Conservation (phyloP, 2,329 filamentous ascomycete genomes). For the Chaetomiaceae sp. region DNA sequence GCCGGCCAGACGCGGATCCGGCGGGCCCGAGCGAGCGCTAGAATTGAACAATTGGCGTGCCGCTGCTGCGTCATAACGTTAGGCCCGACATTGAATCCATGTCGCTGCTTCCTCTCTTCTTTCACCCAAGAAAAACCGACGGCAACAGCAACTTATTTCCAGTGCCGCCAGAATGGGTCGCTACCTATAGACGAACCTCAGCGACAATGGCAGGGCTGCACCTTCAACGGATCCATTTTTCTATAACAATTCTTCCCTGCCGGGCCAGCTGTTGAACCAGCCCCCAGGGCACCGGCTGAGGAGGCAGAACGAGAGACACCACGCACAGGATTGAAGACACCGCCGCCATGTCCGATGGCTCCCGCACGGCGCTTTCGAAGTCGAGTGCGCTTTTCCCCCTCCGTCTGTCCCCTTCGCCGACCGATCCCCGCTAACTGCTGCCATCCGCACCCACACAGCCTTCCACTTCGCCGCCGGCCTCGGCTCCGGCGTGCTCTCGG, state of each 20-base stretch:
- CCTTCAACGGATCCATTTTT: slow-evolving; percentile 2
- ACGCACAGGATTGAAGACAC: slow-evolving; percentile 1
- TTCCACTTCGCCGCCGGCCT: slow-evolving; percentile 89
- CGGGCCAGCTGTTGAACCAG: not conserved
- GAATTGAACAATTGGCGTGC: too few species aligned
- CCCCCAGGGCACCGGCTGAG: not conserved
- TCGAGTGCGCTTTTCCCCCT: slow-evolving; percentile 25
- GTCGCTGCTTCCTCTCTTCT: slow-evolving; percentile 11
- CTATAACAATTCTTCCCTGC: not conserved
- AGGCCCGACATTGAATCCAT: slow-evolving; percentile 14
- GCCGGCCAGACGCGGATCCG: slow-evolving; percentile 9
- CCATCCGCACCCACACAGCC: too few species aligned
- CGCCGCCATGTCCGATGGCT: slow-evolving; percentile 31
- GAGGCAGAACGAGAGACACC: not conserved
- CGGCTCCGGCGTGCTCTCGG: slow-evolving; percentile 78
- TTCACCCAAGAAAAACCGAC: not conserved
- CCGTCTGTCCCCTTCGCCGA: not conserved
- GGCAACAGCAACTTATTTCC: not conserved
- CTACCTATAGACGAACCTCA: not conserved
- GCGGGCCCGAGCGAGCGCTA: too few species aligned
- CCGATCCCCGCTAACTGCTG: too few species aligned
- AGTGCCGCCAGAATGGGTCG: not conserved
- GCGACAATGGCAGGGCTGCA: slow-evolving; percentile 11
- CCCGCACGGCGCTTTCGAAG: slow-evolving; percentile 29
- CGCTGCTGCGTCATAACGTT: too few species aligned